Percentiles rank a stretch among this genome's conserved stretches.
These are phyloP conservation scores for Penicillium malachiteum DNA, from an alignment of 495 filamentous ascomycete species.

Conservation along the genomic window DNA sequence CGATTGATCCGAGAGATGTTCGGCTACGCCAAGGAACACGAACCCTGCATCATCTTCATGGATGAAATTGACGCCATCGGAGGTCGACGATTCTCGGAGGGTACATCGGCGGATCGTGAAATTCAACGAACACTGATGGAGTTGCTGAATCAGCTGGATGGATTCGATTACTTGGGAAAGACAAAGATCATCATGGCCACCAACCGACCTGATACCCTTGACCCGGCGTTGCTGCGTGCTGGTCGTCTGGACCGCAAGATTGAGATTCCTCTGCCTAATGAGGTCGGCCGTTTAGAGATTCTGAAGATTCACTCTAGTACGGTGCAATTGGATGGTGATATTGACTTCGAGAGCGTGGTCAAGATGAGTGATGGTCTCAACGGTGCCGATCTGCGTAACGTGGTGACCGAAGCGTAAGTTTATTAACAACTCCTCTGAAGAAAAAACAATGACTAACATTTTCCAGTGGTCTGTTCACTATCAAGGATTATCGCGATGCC, in stretches of 20 bases:
- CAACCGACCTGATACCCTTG: conserved; percentile 95
- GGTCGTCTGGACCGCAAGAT: conserved; percentile 97
- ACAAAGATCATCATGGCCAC: conserved; percentile 99
- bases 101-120: conserved; percentile 96
- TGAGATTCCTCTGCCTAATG: conserved; percentile 98
- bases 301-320: conserved; percentile 94
- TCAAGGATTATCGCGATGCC: conserved; percentile 93
- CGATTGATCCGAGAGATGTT: conserved; percentile 99
- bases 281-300: conserved; percentile 96
- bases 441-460: conserved; percentile 10
- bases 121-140: conserved; percentile 99
- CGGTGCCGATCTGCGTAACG: conserved; percentile 95
- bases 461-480: conserved; percentile 79
- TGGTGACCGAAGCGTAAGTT: conserved; percentile 93
- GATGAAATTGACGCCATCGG: conserved; percentile 99
- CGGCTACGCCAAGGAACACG: conserved; percentile 98
- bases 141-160: conserved; percentile 96
- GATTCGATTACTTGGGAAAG: conserved; percentile 98
- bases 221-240: conserved; percentile 90
- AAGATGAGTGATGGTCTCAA: conserved; percentile 99
- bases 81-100: conserved; percentile 95
- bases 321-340: conserved; percentile 87
- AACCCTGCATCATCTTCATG: conserved; percentile 99
- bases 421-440: neutral
- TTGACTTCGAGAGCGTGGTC: conserved; percentile 98